phyloP scores from a whole-genome alignment of 441 rosid genomes.

The Hypseocharis bilobata region DNA sequence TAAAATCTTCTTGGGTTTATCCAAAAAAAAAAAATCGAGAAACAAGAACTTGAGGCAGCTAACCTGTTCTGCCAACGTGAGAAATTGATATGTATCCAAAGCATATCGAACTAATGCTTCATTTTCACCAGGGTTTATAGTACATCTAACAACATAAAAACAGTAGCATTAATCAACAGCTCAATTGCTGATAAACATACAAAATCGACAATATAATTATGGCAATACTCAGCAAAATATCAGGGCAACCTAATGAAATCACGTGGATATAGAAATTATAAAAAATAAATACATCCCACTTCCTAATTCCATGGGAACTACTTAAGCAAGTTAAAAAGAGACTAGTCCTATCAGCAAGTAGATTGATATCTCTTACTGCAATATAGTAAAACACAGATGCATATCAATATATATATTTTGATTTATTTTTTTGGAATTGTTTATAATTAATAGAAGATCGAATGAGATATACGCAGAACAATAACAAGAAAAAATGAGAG shows the following conservation, averaged over 20 bases:
- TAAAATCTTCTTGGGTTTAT: too few species aligned
- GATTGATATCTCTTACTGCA: too few species aligned
- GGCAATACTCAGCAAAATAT: neutral
- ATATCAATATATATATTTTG: too few species aligned
- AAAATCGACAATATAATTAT: neutral
- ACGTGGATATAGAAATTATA: too few species aligned
- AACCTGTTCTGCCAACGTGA: constrained; percentile 81
- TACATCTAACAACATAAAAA: constrained; percentile 51
- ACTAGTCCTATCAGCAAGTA: neutral
- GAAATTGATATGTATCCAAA: constrained; percentile 65
- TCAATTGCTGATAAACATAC: neutral
- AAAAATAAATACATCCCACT: neutral
- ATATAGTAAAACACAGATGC: too few species aligned
- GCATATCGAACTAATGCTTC: constrained; percentile 89
- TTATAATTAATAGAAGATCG: too few species aligned
- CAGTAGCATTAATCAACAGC: neutral
- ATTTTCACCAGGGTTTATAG: constrained; percentile 89
- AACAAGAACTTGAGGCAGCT: constrained; percentile 7
- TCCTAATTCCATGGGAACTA: too few species aligned
- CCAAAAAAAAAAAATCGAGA: neutral
- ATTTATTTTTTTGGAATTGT: too few species aligned
- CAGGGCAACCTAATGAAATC: neutral
- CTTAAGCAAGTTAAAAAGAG: neutral
- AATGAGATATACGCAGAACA: too few species aligned
- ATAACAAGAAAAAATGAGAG: too few species aligned